Base-by-base conservation (phyloP, 257 asterid species). In the Solanum sparsipilum region DNA sequence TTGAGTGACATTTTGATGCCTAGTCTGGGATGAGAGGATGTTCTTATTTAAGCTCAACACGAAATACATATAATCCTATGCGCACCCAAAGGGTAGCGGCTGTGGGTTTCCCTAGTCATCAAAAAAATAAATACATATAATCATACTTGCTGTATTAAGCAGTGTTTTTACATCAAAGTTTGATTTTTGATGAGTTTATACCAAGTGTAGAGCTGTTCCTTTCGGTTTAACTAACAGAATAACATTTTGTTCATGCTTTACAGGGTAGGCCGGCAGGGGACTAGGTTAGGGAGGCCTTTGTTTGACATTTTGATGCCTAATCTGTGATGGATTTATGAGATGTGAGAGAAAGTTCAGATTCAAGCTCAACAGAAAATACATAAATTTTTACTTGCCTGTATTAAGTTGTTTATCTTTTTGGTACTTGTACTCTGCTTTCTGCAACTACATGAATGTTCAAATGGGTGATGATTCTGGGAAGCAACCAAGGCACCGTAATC, bases 401-500 rank as follows among this genome's bases (percentile, higher is more conserved):
- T 79, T 44, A 25, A 44, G 12, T 79, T 25, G 39, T 79, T 46
- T 31, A 86, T 41, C 56, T 25, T 44, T 18, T 72, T 71, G 34
- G 58, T 46, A 29, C 65, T 71, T 23, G 84, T 32, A 70, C n/a
- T 85, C 78, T 41, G 44, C 74, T 29, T 25, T 35, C 20, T 29
- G n/a, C 63, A 46, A 71, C 48, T 29, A 15, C 82, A 95, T 94
- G 97, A 98, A 90, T 46, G 89, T 88, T 38, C 79, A 86, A 60
- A 72, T 88, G 20, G 27, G 90, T 79, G 71, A 79, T 20, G 85
- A 89, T 60, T 63, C 86, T 58, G 92, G 87, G 29, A 83, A 91
- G 78, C 89, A 92, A 86, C 90, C 89, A 81, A 94, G 94, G 93
- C 98, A 93, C 89, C 93, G 91, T 12, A 93, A 93, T 13, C 87